Conservation (phyloP, 2,329 filamentous ascomycete genomes). For the Cladobotryum protrusum region DNA sequence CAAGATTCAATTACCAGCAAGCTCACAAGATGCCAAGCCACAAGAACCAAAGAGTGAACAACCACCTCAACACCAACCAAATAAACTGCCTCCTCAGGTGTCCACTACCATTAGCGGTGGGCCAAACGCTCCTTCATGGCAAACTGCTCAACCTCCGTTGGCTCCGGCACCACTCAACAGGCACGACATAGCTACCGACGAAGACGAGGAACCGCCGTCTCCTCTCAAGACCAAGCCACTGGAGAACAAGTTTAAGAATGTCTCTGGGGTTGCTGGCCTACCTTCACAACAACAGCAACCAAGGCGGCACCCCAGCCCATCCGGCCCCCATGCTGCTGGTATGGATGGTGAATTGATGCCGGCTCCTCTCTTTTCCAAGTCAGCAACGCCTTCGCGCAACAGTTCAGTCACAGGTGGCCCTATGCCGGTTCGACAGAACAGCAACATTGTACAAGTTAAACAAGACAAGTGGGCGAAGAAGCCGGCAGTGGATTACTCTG, state of each 20-base stretch:
- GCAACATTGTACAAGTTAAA: not conserved
- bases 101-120: not conserved
- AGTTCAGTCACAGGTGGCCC: not conserved
- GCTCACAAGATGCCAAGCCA: not conserved
- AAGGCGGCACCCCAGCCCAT: not conserved
- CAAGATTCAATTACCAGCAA: not conserved
- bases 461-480: slow-evolving; percentile 19
- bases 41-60: not conserved
- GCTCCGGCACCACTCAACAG: not conserved
- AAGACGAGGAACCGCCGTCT: not conserved
- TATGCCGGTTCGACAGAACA: not conserved
- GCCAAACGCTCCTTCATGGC: not conserved
- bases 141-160: not conserved
- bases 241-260: too few species aligned
- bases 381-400: not conserved
- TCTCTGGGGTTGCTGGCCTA: not conserved
- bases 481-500: slow-evolving; percentile 23
- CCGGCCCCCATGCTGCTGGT: not conserved
- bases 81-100: not conserved
- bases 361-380: slow-evolving; percentile 6
- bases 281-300: not conserved
- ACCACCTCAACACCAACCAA: not conserved
- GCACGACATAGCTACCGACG: not conserved
- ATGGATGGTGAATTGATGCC: slow-evolving; percentile 4
- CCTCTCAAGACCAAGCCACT: not conserved